Evolutionary conservation across 2,329 filamentous ascomycete genomes (phyloP), one percentile per base, ranked within the genome.

Genomic region (Fusarium austroafricanum): DNA sequence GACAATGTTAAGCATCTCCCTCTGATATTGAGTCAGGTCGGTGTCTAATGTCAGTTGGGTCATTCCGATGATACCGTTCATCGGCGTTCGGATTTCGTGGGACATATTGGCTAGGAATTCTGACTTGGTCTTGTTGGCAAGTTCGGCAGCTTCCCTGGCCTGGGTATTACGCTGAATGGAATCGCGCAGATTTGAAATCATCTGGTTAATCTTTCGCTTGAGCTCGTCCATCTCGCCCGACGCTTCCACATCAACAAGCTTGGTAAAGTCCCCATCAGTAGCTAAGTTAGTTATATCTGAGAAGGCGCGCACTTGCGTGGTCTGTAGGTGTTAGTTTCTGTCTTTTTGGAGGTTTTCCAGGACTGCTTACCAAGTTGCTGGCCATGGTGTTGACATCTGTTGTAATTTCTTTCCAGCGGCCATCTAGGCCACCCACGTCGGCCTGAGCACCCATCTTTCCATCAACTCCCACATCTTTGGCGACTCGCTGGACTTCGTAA

Each of bases 41-140:
- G 95, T 97, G 77, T 99, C 96, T 54, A 99, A 86, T 2, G 96
- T 97, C 56, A 99, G 85, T 79, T 97, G 94, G 4, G 94, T 97
- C 95, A 98, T 97, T 75, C 94, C 94, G 72, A 97, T 97, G 76
- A 97, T 97, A 73, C 94, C 94, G 82, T 97, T 97, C 87, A 97
- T 97, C 2, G 94, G 96, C 35, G 96, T 99, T 77, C 95, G 89
- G 73, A 98, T 98, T 80, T 98, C 95, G 86, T 98, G 95, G 44
- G 93, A 97, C 95, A 98, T 98, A 79, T 99, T 99, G 62, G 96
- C 96, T 61, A 99, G 83, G 83, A 99, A 99, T 76, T 98, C 96
- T 11, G 95, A 97, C 77, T 99, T 99, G 40, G 95, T 98, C 81
- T 96, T 95, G 83, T 97, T 98, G 67, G 96, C 96, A 77, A 97